Conservation (phyloP, 2,329 filamentous ascomycete genomes). For the Talaromyces sp. region DNA sequence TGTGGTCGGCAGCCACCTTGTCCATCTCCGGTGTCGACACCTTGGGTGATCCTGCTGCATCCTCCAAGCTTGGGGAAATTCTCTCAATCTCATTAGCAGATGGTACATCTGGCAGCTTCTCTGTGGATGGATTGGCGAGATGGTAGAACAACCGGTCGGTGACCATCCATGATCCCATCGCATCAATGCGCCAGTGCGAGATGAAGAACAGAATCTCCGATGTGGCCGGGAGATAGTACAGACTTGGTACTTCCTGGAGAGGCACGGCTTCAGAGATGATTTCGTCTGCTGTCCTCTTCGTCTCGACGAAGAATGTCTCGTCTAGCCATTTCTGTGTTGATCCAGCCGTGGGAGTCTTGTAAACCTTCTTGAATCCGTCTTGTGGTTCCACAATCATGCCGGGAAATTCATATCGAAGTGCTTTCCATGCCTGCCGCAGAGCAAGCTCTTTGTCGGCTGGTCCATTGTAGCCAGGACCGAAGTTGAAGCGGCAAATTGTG, state of each 20-base stretch:
- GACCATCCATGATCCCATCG: slow-evolving; percentile 20
- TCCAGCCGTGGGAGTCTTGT: slow-evolving; percentile 8
- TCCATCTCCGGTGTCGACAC: slow-evolving; percentile 18
- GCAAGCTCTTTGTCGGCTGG: slow-evolving; percentile 4
- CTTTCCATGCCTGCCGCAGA: slow-evolving; percentile 20
- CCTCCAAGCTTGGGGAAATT: slow-evolving; percentile 22
- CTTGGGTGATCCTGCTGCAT: slow-evolving; percentile 18
- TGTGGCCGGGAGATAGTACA: slow-evolving; percentile 18
- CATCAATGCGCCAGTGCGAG: slow-evolving; percentile 24
- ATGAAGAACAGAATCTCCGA: slow-evolving; percentile 21
- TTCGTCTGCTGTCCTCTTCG: slow-evolving; percentile 16
- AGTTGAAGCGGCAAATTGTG: slow-evolving; percentile 18
- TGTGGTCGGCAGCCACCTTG: slow-evolving; percentile 6
- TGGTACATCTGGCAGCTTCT: background rate
- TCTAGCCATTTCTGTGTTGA: slow-evolving; percentile 15
- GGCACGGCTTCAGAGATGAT: slow-evolving; percentile 10
- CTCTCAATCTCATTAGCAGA: slow-evolving; percentile 7
- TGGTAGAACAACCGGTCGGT: slow-evolving; percentile 16
- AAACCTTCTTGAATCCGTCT: slow-evolving; percentile 17
- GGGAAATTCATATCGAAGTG: slow-evolving; percentile 20
- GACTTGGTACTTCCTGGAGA: slow-evolving; percentile 17
- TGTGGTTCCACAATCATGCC: slow-evolving; percentile 10
- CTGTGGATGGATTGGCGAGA: background rate
- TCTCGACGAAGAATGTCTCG: slow-evolving; percentile 20
- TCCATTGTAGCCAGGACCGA: slow-evolving; percentile 4